Evolutionary conservation across 495 filamentous ascomycete genomes (phyloP).

Genomic region (Penicillium cataractarum): DNA sequence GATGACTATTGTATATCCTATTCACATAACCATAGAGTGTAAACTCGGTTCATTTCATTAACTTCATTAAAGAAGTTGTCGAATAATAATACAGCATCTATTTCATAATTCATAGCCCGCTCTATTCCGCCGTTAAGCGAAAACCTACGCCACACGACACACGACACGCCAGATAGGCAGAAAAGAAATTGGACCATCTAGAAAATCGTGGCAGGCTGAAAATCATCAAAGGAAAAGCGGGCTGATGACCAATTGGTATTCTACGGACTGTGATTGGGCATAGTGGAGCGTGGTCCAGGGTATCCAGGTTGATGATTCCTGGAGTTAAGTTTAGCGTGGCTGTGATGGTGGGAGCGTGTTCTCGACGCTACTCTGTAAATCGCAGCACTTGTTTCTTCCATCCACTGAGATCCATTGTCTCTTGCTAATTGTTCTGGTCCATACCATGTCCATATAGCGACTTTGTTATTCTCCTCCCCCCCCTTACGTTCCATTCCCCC

Average conservation of each 20-base stretch:
- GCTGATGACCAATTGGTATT: constrained; percentile 17
- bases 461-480: neutral
- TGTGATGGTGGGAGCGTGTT: constrained; percentile 4
- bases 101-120: neutral
- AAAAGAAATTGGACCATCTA: neutral
- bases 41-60: too few relatives aligned
- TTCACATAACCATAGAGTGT: neutral
- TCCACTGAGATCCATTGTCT: neutral
- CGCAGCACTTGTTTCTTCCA: constrained; percentile 4
- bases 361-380: constrained; percentile 11
- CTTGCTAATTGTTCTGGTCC: neutral
- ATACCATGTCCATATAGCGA: constrained; percentile 2
- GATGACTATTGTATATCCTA: too few relatives aligned
- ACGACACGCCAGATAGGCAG: neutral
- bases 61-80: too few relatives aligned
- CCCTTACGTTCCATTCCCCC: neutral
- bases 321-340: neutral
- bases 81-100: neutral
- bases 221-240: constrained; percentile 3
- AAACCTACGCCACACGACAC: neutral
- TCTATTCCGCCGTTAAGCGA: constrained; percentile 3
- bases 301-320: neutral
- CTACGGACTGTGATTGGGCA: constrained; percentile 9
- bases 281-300: neutral
- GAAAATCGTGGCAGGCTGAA: neutral